phyloP scores from a whole-genome alignment of 495 filamentous ascomycete genomes.

The Staphylotrichum longicolle region DNA sequence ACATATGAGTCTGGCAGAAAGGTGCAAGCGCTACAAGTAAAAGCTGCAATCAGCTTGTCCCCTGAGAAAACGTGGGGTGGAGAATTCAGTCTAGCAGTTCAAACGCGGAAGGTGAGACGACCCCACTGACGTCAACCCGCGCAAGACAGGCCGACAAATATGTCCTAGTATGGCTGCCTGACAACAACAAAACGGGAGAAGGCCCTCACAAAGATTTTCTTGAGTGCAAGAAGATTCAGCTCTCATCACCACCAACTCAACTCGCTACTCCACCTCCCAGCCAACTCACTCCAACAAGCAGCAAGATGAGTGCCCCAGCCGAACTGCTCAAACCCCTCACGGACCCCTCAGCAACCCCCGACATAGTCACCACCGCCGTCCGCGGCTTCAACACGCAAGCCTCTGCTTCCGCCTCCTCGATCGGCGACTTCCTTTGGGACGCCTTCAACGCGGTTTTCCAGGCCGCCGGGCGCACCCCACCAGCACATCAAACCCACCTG shows the following conservation, averaged over 20 bases:
- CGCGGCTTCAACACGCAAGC: slow-evolving; percentile 1
- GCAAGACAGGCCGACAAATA: not conserved
- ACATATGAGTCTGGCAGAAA: no score
- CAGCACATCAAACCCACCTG: slow-evolving; percentile 5
- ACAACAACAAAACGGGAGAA: not conserved
- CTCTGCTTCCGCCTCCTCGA: not conserved
- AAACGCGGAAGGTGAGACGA: not conserved
- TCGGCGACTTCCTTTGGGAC: slow-evolving; percentile 17
- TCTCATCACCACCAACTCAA: no score
- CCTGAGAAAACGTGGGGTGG: no score
- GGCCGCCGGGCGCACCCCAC: slow-evolving; percentile 2
- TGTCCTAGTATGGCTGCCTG: not conserved
- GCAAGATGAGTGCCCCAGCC: not conserved
- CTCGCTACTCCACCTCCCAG: no score
- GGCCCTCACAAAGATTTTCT: not conserved
- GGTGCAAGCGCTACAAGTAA: no score
- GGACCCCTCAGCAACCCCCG: not conserved
- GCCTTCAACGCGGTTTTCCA: slow-evolving; percentile 13
- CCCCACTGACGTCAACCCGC: slow-evolving; percentile 14
- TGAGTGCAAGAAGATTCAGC: no score
- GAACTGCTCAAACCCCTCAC: slow-evolving; percentile 5
- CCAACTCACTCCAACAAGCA: not conserved
- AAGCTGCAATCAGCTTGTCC: no score
- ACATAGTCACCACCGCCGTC: slow-evolving; percentile 5
- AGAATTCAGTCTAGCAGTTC: no score